Evolutionary conservation across 176 grass and related monocot species (phyloP), one percentile per base, ranked within the genome.

Genomic region (Tillandsia fasciculata): DNA sequence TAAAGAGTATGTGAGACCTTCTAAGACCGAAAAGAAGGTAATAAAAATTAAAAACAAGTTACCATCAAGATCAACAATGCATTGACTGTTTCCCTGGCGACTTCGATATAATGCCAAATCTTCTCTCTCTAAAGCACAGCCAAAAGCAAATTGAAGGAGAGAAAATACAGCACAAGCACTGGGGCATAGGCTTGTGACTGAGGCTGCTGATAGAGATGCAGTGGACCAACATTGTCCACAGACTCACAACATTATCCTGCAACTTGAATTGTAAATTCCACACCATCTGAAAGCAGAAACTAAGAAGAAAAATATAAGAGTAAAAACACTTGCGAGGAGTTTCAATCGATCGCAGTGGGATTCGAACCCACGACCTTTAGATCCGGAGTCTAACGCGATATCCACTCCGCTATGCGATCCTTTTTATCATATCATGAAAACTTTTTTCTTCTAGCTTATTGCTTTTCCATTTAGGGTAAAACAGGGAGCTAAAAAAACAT

Each of bases 351-450:
- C 88, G 76, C 90, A 96, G 92, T 96, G 88, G 92, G 92, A 96
- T 80, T 96, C 74, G 85, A 96, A 96, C 88, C 92, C 88, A 96
- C 88, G 86, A 87, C 88, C 82, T 96, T 87, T 91, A 96, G 92
- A 96, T 96, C 85, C 92, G 88, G 92, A 96, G 85, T 91, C 88
- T 89, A 96, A 91, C 82, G 88, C 92, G 86, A 96, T 96, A 96
- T 91, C 92, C 92, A 87, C 92, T 96, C 85, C 83, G 86, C 83
- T 96, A 96, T 91, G 90, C 87, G 92, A 96, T 14, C 88, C 3
- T 53, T 70, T 27, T 26, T 88, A 79, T 49, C 28, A 17, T 18
- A 61, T 9, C 1, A 18, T 18, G 15, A 18, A 20, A 59, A 59
- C 14, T 8, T 17, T 17, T 15, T 20, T 59, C 5, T 18, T 20